Conservation (phyloP, 495 filamentous ascomycete genomes). For the Schizothecium vesticola region DNA sequence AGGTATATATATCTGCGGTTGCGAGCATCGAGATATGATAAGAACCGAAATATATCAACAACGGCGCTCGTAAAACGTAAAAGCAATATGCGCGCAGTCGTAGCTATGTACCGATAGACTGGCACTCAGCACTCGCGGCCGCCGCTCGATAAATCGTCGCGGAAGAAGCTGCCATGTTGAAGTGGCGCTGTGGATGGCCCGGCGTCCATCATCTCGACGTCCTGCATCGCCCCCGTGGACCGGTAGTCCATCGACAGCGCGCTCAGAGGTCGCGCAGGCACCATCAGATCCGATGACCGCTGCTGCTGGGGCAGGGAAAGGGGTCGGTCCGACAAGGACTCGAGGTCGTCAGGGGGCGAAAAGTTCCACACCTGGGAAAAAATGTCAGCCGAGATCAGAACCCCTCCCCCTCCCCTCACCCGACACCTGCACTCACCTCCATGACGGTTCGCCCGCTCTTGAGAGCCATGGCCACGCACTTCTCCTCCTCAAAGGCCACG, state of each 20-base stretch:
- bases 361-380: constrained; percentile 77
- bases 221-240: constrained; percentile 25
- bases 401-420: no score
- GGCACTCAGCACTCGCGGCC: neutral
- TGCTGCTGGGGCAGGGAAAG: constrained; percentile 30
- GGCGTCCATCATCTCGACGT: constrained; percentile 46
- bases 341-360: constrained; percentile 63
- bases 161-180: constrained; percentile 40
- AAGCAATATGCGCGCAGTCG: neutral
- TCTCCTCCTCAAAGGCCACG: constrained; percentile 97
- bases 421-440: constrained; percentile 62
- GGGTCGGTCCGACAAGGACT: constrained; percentile 46
- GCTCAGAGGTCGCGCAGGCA: constrained; percentile 37
- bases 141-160: constrained; percentile 30
- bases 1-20: neutral
- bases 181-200: constrained; percentile 42
- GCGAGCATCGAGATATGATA: neutral
- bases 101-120: neutral
- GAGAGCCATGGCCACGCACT: constrained; percentile 91
- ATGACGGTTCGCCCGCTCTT: constrained; percentile 81
- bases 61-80: neutral
- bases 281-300: constrained; percentile 25
- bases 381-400: neutral
- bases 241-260: constrained; percentile 31
- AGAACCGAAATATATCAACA: neutral